phyloP scores from a whole-genome alignment of 1,139 yeast genomes.

The Yamadazyma siamensis region DNA sequence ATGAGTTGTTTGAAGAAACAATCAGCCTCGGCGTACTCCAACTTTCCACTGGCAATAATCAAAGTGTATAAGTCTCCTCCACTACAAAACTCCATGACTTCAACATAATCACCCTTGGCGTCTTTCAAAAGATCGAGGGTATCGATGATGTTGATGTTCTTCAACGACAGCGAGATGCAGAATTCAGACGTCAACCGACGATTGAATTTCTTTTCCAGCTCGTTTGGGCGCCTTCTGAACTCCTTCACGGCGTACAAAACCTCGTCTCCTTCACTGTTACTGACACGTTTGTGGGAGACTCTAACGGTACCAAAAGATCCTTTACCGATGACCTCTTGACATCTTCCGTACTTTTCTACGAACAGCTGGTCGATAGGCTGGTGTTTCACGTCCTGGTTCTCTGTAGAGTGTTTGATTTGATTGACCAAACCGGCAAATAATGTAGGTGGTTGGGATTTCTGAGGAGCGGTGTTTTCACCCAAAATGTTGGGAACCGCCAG shows the following conservation, averaged over 20 bases:
- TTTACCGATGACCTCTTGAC: conserved; percentile 48
- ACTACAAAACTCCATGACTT: conserved; percentile 94
- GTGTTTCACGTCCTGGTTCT: conserved; percentile 3
- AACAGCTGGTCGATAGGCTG: conserved; percentile 35
- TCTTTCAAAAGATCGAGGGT: conserved; percentile 86
- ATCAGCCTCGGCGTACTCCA: conserved; percentile 87
- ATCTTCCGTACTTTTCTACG: conserved; percentile 48
- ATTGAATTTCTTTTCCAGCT: conserved; percentile 43
- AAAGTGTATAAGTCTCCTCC: conserved; percentile 93
- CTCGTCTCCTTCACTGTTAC: conserved; percentile 22
- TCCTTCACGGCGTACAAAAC: conserved; percentile 47
- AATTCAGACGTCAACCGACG: conserved; percentile 45
- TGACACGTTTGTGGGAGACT: conserved; percentile 38
- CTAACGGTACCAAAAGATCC: conserved; percentile 50
- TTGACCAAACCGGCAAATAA: conserved; percentile 78
- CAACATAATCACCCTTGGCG: conserved; percentile 89
- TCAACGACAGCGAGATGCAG: conserved; percentile 47
- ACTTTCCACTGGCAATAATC: conserved; percentile 77
- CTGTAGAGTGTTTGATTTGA: conserved; percentile 43
- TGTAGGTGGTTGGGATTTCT: conserved; percentile 55
- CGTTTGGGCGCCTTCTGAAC: conserved; percentile 40
- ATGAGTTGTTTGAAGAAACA: conserved; percentile 92
- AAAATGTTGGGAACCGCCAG: conserved; percentile 77
- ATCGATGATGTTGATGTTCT: conserved; percentile 60
- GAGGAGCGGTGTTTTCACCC: conserved; percentile 10